These are phyloP conservation scores for Coemansia sp. DNA, from an alignment of 192 early-diverging fungal genomes.

Conservation along the genomic window DNA sequence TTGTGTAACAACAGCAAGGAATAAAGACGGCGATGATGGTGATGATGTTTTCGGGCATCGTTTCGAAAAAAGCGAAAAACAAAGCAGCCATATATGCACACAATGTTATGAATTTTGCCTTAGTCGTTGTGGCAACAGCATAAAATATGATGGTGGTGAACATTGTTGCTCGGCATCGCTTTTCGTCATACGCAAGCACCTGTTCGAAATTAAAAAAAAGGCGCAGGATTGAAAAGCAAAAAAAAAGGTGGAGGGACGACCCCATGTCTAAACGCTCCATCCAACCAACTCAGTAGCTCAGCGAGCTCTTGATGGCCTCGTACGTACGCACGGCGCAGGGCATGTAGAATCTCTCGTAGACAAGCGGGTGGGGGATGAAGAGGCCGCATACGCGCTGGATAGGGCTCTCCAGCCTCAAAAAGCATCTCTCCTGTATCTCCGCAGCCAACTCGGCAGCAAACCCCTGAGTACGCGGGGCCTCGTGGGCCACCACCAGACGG, in stretches of 20 bases:
- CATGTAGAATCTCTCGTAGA: conserved; percentile 92
- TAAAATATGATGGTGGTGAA: too few relatives aligned
- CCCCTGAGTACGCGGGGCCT: conserved; percentile 86
- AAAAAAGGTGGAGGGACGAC: too few relatives aligned
- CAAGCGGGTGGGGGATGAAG: conserved; percentile 88
- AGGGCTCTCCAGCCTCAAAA: conserved; percentile 87
- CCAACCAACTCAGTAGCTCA: conserved; percentile 58
- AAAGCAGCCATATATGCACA: too few relatives aligned
- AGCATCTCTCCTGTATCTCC: conserved; percentile 88
- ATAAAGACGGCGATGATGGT: neutral
- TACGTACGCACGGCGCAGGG: conserved; percentile 78
- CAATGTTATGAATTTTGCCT: too few relatives aligned
- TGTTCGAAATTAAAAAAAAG: too few relatives aligned
- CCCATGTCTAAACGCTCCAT: neutral
- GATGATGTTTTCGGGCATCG: too few relatives aligned
- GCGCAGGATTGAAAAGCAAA: too few relatives aligned
- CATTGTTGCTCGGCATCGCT: too few relatives aligned
- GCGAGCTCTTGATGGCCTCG: conserved; percentile 81
- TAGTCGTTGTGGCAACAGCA: too few relatives aligned
- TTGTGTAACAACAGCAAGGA: neutral
- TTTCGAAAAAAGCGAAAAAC: too few relatives aligned
- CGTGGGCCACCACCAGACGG: conserved; percentile 86
- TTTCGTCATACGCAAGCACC: too few relatives aligned
- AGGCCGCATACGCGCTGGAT: conserved; percentile 84
- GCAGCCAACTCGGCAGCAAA: conserved; percentile 89